Evolutionary conservation across 176 grass and related monocot species (phyloP).

Genomic region (Cocos nucifera): DNA sequence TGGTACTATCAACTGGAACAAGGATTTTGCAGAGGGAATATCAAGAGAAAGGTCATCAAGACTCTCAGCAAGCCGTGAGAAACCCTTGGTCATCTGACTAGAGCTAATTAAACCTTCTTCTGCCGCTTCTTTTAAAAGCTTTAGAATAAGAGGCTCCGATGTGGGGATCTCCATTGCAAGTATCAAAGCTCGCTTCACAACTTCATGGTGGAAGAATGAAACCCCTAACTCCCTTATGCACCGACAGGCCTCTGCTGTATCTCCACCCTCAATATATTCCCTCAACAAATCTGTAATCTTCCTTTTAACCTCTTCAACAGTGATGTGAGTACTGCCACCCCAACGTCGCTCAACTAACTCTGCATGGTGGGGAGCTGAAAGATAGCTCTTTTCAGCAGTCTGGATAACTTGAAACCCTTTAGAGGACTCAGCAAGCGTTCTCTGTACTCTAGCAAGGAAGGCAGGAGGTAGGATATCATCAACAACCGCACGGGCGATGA

Average conservation of each 20-base stretch:
- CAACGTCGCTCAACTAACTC: slow-evolving; percentile 18
- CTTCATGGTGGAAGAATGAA: slow-evolving; percentile 18
- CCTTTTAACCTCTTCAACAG: slow-evolving; percentile 20
- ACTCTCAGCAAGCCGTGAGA: slow-evolving; percentile 12
- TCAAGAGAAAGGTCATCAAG: slow-evolving; percentile 22
- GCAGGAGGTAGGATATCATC: slow-evolving; percentile 19
- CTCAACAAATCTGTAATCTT: slow-evolving; percentile 15
- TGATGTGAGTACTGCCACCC: slow-evolving; percentile 15
- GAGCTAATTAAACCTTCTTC: slow-evolving; percentile 17
- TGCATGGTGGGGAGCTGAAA: slow-evolving; percentile 18
- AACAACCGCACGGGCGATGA: slow-evolving; percentile 19
- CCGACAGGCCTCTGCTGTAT: slow-evolving; percentile 16
- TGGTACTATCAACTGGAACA: slow-evolving; percentile 2
- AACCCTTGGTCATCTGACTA: slow-evolving; percentile 18
- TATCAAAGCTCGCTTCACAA: slow-evolving; percentile 18
- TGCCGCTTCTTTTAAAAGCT: slow-evolving; percentile 16
- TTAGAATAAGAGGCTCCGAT: slow-evolving; percentile 10
- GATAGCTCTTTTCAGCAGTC: slow-evolving; percentile 20
- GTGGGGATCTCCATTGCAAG: slow-evolving; percentile 12
- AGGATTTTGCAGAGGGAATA: slow-evolving; percentile 14
- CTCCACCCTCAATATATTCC: slow-evolving; percentile 12
- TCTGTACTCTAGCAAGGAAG: slow-evolving; percentile 12
- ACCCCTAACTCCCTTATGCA: slow-evolving; percentile 19
- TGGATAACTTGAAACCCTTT: slow-evolving; percentile 12
- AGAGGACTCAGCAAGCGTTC: slow-evolving; percentile 10